Percentiles rank a stretch among this genome's conserved stretches.
Evolutionary conservation across 106 monocot genomes (phyloP).

Genomic region (Allium sativum): DNA sequence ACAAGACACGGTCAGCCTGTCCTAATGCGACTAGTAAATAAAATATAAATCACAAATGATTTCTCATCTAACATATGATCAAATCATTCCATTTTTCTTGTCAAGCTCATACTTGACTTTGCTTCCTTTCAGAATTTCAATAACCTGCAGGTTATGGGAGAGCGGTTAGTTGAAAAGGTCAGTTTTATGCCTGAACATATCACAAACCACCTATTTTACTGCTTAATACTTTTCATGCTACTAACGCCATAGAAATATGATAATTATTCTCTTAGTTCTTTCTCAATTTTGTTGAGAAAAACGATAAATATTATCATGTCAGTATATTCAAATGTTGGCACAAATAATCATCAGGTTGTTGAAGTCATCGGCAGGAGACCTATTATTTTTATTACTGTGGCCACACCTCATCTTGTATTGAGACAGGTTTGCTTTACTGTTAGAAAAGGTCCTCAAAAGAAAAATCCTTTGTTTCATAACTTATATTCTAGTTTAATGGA

Average conservation of each 20-base stretch:
- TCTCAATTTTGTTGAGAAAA: not conserved
- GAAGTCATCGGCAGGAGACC: constrained; percentile 52
- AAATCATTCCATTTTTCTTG: constrained; percentile 77
- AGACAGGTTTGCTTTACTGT: not conserved
- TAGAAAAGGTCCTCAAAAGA: no score
- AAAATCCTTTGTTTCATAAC: no score
- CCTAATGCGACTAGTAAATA: no score
- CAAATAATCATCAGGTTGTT: constrained; percentile 33
- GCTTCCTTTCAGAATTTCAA: constrained; percentile 76
- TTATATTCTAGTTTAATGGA: no score
- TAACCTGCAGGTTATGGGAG: constrained; percentile 80
- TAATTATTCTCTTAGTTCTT: not conserved
- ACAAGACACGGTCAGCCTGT: constrained; percentile 67
- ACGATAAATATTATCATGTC: not conserved
- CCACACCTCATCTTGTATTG: constrained; percentile 96
- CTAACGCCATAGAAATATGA: not conserved
- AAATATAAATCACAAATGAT: not conserved
- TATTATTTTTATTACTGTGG: constrained; percentile 91
- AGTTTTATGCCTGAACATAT: constrained; percentile 1
- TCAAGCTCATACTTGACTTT: constrained; percentile 84
- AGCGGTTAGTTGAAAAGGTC: constrained; percentile 87
- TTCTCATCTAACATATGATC: not conserved
- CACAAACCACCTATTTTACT: no score
- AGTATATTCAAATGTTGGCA: not conserved
- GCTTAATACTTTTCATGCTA: not conserved